phyloP scores from a whole-genome alignment of 441 rosid species.

The Croton laevigatus region DNA sequence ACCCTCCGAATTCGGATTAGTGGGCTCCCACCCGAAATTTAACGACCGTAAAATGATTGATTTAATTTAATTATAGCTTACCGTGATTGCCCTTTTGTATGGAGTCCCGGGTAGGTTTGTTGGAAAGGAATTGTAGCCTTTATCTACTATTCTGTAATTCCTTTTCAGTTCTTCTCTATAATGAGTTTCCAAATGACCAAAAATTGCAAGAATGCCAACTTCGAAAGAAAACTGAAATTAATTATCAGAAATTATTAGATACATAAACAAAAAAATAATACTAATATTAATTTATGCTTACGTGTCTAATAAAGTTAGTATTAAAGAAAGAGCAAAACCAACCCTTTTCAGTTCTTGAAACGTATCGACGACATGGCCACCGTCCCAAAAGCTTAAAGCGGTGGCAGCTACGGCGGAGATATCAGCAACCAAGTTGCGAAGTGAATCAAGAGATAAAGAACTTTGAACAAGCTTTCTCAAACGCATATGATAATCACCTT shows the following conservation, averaged over 20 bases:
- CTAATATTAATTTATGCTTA: too few relatives aligned
- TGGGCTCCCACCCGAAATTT: too few relatives aligned
- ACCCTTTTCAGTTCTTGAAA: conserved; percentile 73
- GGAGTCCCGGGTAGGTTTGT: conserved; percentile 55
- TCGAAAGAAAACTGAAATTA: conserved; percentile 57
- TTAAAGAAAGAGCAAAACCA: background rate
- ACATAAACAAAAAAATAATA: too few relatives aligned
- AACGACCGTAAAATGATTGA: too few relatives aligned
- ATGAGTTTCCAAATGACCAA: conserved; percentile 50
- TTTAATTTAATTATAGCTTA: conserved; percentile 15
- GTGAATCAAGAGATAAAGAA: conserved; percentile 46
- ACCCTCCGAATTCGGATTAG: too few relatives aligned
- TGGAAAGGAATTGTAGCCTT: conserved; percentile 67
- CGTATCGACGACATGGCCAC: conserved; percentile 46
- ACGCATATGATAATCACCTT: conserved; percentile 69
- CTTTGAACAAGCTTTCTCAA: conserved; percentile 60
- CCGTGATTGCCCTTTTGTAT: conserved; percentile 51
- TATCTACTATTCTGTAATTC: conserved; percentile 48
- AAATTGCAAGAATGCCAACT: conserved; percentile 54
- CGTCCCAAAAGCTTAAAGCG: conserved; percentile 47
- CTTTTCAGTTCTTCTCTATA: conserved; percentile 47
- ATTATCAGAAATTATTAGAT: too few relatives aligned
- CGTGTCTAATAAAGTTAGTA: too few relatives aligned
- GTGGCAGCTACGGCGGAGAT: conserved; percentile 53
- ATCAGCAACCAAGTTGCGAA: conserved; percentile 53